A percentile compares a stretch with the other conserved stretches of the same genome.
Conservation (phyloP, 306 rosid species). For the Castanopsis chinensis region DNA sequence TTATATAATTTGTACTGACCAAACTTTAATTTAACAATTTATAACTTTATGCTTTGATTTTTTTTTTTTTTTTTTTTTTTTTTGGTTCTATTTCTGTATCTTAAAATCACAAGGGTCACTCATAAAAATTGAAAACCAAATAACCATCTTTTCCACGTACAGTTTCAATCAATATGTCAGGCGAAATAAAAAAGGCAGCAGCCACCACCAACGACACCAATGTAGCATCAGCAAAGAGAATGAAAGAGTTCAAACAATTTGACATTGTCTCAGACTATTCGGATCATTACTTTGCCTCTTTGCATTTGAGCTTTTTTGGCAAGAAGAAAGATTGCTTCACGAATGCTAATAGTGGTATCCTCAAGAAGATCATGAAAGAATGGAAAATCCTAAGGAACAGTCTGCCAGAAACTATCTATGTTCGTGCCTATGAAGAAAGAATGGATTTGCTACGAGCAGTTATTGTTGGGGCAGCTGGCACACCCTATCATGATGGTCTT, state of each 20-base stretch:
- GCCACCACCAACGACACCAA: too few species aligned
- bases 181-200: too few species aligned
- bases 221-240: too few species aligned
- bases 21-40: too few species aligned
- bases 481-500: slow-evolving; percentile 8
- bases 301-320: neutral
- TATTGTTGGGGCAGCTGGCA: neutral
- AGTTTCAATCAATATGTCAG: too few species aligned
- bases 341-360: neutral
- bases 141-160: too few species aligned
- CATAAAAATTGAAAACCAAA: too few species aligned
- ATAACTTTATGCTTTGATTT: too few species aligned
- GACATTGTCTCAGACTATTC: neutral
- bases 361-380: neutral
- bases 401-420: slow-evolving; percentile 2
- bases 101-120: too few species aligned
- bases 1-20: too few species aligned
- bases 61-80: too few species aligned
- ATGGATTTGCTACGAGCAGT: neutral
- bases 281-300: neutral
- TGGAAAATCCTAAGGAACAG: neutral
- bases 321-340: neutral
- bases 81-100: too few species aligned
- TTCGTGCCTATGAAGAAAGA: neutral
- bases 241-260: neutral